Evolutionary conservation across 2,329 filamentous ascomycete genomes (phyloP), one percentile per base, ranked within the genome.

Genomic region (Raffaelea deltoideospora): DNA sequence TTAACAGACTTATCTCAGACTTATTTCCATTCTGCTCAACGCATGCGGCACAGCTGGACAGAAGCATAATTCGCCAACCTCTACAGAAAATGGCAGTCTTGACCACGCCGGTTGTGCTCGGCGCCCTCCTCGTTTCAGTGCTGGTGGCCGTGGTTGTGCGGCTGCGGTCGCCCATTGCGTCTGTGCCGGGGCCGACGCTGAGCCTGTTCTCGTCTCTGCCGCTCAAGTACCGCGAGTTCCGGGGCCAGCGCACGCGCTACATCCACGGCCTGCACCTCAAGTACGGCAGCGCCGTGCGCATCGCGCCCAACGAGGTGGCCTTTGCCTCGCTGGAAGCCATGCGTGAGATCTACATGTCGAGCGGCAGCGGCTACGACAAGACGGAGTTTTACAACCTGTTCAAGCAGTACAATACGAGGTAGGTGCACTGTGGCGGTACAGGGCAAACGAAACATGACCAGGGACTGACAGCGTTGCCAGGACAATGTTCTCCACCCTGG

Each of bases 371-470:
- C 1, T 72, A 64, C 38, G 65, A 63, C 29, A 50, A 65, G 28
- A 67, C 66, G 0, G 33, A 35, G 1, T 72, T 71, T 44, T 72
- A 72, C 38, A 57, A 60, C 31, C 69, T 72, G 62, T 72, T 72
- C 40, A 65, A 69, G 42, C 63, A 59, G 0, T 69, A 68, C 34
- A 65, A n/a, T n/a, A n/a, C n/a, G n/a, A n/a, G n/a, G n/a, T n/a
- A n/a, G n/a, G n/a, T n/a, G n/a, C n/a, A n/a, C n/a, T n/a, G n/a
- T n/a, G n/a, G n/a, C n/a, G n/a, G n/a, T n/a, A n/a, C n/a, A n/a
- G n/a, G n/a, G n/a, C n/a, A n/a, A n/a, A n/a, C n/a, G n/a, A n/a
- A n/a, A n/a, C n/a, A n/a, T n/a, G n/a, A n/a, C n/a, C n/a, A n/a
- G n/a, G n/a, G n/a, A n/a, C n/a, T n/a, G n/a, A n/a, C n/a, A n/a